These are phyloP conservation scores for Boletus vermiculosoides DNA, from an alignment of 768 basidiomycete species.

Conservation along the genomic window DNA sequence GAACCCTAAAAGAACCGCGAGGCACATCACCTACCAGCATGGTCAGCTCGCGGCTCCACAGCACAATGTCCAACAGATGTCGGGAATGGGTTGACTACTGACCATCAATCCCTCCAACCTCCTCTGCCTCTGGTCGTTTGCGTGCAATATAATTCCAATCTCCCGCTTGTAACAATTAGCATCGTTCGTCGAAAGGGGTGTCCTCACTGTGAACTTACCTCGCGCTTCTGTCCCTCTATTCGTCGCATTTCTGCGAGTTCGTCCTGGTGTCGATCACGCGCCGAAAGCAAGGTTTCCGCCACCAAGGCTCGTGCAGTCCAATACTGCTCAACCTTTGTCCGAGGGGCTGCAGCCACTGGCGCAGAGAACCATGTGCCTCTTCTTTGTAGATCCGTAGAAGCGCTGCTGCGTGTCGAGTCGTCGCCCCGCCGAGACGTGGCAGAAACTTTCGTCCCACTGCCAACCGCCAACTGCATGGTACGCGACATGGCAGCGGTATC, in stretches of 20 bases:
- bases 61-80: background rate
- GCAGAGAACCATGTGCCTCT: slow-evolving; percentile 17
- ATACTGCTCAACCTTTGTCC: slow-evolving; percentile 48
- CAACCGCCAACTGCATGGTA: slow-evolving; percentile 31
- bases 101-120: slow-evolving; percentile 56
- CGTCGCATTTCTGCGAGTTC: slow-evolving; percentile 46
- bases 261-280: slow-evolving; percentile 45
- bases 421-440: background rate
- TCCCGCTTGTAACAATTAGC: slow-evolving; percentile 41
- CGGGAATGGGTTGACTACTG: slow-evolving; percentile 18
- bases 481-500: slow-evolving; percentile 20
- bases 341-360: slow-evolving; percentile 25
- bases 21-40: slow-evolving; percentile 17
- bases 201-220: slow-evolving; percentile 35
- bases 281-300: slow-evolving; percentile 60
- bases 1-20: slow-evolving; percentile 25
- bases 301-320: slow-evolving; percentile 67
- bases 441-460: slow-evolving; percentile 9
- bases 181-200: background rate
- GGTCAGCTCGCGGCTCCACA: slow-evolving; percentile 15
- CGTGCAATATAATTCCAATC: slow-evolving; percentile 35
- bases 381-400: slow-evolving; percentile 7
- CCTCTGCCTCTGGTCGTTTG: slow-evolving; percentile 47
- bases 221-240: slow-evolving; percentile 45
- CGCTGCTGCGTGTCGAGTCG: background rate